Conservation (phyloP, 78 protist species). For the Dictyostelium citrinum region DNA sequence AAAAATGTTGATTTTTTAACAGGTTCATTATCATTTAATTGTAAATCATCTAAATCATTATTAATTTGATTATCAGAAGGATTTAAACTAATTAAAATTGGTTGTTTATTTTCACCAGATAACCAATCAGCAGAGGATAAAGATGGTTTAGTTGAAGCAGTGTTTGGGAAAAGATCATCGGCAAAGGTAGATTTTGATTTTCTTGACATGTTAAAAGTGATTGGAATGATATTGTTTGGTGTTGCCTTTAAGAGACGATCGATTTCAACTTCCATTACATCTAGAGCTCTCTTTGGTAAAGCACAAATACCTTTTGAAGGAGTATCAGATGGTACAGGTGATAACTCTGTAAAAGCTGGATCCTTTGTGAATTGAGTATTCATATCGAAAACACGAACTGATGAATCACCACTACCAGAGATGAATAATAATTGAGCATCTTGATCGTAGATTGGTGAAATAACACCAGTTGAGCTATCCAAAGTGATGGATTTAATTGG, state of each 20-base stretch:
- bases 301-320: slow-evolving; percentile 90
- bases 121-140: slow-evolving; percentile 43
- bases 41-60: not conserved
- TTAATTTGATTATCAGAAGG: slow-evolving; percentile 18
- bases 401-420: slow-evolving; percentile 93
- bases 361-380: slow-evolving; percentile 62
- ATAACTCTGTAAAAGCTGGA: slow-evolving; percentile 61
- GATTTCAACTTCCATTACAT: slow-evolving; percentile 81
- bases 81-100: slow-evolving; percentile 30
- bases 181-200: slow-evolving; percentile 45
- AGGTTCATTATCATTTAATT: not conserved
- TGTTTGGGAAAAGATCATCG: slow-evolving; percentile 69
- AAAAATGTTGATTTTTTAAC: not conserved
- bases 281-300: slow-evolving; percentile 91
- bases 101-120: slow-evolving; percentile 42
- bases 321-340: slow-evolving; percentile 76
- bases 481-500: slow-evolving; percentile 58
- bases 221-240: slow-evolving; percentile 60
- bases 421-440: slow-evolving; percentile 92
- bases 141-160: slow-evolving; percentile 40
- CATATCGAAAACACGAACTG: slow-evolving; percentile 90
- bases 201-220: slow-evolving; percentile 63
- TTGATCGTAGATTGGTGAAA: slow-evolving; percentile 91
- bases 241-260: slow-evolving; percentile 62
- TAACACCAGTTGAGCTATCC: slow-evolving; percentile 88